Conservation (phyloP, 495 filamentous ascomycete genomes). For the Amphirosellinia nigrospora region DNA sequence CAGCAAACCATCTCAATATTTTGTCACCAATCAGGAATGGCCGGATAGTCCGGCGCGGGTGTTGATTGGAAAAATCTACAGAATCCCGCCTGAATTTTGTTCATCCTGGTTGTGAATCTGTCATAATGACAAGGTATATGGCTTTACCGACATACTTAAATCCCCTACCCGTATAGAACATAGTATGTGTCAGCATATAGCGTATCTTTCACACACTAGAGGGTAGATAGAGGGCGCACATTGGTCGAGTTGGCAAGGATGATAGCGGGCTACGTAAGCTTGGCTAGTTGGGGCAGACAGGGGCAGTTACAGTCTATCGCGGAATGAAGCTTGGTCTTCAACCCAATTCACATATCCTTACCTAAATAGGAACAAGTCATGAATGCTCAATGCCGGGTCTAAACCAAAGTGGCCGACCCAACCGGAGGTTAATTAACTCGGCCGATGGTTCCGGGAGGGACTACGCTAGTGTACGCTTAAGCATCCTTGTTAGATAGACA, state of each 20-base stretch:
- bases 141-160: neutral
- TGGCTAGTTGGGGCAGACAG: neutral
- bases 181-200: neutral
- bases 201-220: too few relatives aligned
- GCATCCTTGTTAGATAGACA: neutral
- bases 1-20: too few relatives aligned
- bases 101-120: neutral
- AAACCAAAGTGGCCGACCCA: neutral
- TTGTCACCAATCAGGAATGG: neutral
- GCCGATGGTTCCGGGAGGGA: neutral
- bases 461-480: neutral
- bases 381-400: neutral
- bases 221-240: neutral
- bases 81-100: neutral
- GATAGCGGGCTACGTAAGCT: neutral
- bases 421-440: neutral
- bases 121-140: neutral
- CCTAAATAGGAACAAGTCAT: neutral
- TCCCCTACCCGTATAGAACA: neutral
- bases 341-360: neutral
- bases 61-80: neutral
- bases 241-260: neutral
- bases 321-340: neutral
- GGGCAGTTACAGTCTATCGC: neutral
- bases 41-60: neutral